Evolutionary conservation across 2,329 filamentous ascomycete species (phyloP), one percentile per base, ranked within the genome.

Genomic region (Apiospora malaysiana): DNA sequence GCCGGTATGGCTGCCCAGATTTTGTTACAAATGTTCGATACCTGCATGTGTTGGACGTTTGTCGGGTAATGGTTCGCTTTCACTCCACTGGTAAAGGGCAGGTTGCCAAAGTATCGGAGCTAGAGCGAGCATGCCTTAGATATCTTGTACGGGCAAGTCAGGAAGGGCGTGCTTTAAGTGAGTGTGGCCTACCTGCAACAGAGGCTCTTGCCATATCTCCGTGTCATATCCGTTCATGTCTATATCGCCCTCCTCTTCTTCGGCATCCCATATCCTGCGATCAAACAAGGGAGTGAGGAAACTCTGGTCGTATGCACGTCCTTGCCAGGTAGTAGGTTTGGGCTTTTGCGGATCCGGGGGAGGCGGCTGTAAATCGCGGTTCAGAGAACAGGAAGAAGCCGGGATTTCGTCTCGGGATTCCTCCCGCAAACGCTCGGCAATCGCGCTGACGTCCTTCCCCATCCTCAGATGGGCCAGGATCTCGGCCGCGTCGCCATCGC

Each of bases 221-320:
- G 56, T 40, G 8, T 40, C 32, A 23, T 40, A 12, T 18, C 23
- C 18, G 16, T 1, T 40, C 56, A 12, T 23, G 8, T 37, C 27
- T 2, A 18, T 63, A 40, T 59, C 27, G 27, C 51, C 51, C 4
- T 37, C 51, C 25, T 9, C 51, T n/a, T 59, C 51, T 8, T 37
- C 51, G 7, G 12, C 51, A n/a, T n/a, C 43, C 65, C 65, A 66
- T 66, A 45, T 45, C 1, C 43, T 46, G 12, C 65, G 40, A 46
- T 66, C 65, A 27, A 66, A 66, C 40, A 66, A n/a, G n/a, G 65
- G 65, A n/a, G 25, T 25, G 14, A 67, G 65, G 65, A 67, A 67
- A 14, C 40, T 46, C 5, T 67, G 23, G 9, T 46, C 65, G n/a
- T n/a, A 42, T 6, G 56, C 5, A 18, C 32, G 56, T 32, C 40